phyloP scores from a whole-genome alignment of 2,329 filamentous ascomycete genomes.

The Sclerotinia borealis region DNA sequence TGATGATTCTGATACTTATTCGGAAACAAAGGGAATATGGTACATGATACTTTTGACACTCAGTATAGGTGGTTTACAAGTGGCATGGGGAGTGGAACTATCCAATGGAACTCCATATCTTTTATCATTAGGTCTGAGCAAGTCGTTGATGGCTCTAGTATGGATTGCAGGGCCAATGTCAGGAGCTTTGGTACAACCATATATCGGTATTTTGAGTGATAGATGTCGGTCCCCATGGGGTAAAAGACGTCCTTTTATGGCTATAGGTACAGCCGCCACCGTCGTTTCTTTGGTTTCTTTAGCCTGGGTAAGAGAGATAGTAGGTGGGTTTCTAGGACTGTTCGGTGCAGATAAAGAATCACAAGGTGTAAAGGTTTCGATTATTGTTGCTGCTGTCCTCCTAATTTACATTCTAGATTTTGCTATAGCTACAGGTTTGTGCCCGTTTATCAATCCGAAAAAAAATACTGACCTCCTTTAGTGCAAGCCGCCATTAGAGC shows the following conservation, averaged over 20 bases:
- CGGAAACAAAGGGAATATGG: slow-evolving; percentile 73
- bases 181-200: slow-evolving; percentile 73
- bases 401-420: slow-evolving; percentile 91
- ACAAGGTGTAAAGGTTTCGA: slow-evolving; percentile 53
- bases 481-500: slow-evolving; percentile 89
- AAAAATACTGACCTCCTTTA: slow-evolving; percentile 26
- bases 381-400: slow-evolving; percentile 74
- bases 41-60: slow-evolving; percentile 83
- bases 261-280: slow-evolving; percentile 62
- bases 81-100: slow-evolving; percentile 92
- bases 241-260: slow-evolving; percentile 76
- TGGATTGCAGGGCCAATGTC: slow-evolving; percentile 81
- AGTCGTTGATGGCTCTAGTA: slow-evolving; percentile 74
- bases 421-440: slow-evolving; percentile 80
- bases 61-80: slow-evolving; percentile 81
- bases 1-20: slow-evolving; percentile 42
- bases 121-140: slow-evolving; percentile 73
- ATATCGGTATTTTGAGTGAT: slow-evolving; percentile 76
- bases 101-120: slow-evolving; percentile 87
- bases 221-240: slow-evolving; percentile 70
- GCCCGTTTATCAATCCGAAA: background rate
- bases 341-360: slow-evolving; percentile 68
- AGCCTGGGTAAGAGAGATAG: slow-evolving; percentile 68
- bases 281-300: slow-evolving; percentile 62
- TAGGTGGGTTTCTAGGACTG: slow-evolving; percentile 59